These are phyloP conservation scores for Suhomyces xylopsoci DNA, from an alignment of 805 yeast genomes.

Conservation along the genomic window DNA sequence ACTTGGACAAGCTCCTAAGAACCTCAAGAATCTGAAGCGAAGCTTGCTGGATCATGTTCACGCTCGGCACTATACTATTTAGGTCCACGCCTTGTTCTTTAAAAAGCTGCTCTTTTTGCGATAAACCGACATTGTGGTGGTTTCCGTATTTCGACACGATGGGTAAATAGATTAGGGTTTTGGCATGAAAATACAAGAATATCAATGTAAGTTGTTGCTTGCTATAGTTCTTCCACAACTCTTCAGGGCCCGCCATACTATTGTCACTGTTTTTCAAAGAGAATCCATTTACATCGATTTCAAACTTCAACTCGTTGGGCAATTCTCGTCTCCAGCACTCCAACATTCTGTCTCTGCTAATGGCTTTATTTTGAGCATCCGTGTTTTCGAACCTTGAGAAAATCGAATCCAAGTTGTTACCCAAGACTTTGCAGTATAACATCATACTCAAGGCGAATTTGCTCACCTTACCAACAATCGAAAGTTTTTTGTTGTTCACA, in stretches of 20 bases:
- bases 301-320: constrained; percentile 59
- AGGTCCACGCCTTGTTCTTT: constrained; percentile 35
- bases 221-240: constrained; percentile 26
- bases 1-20: constrained; percentile 38
- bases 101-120: constrained; percentile 31
- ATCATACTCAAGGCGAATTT: constrained; percentile 61
- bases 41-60: constrained; percentile 67
- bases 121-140: constrained; percentile 41
- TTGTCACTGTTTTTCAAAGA: constrained; percentile 32
- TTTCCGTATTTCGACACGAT: constrained; percentile 40
- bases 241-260: constrained; percentile 3
- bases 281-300: constrained; percentile 58
- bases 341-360: constrained; percentile 56
- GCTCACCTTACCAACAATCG: constrained; percentile 68
- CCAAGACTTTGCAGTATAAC: constrained; percentile 70
- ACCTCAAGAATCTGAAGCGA: constrained; percentile 57
- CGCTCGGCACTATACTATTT: constrained; percentile 45
- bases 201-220: constrained; percentile 54
- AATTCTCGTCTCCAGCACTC: constrained; percentile 78
- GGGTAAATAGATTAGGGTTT: constrained; percentile 40
- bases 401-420: constrained; percentile 66
- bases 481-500: constrained; percentile 55
- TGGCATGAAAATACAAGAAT: constrained; percentile 42
- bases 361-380: constrained; percentile 26
- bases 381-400: constrained; percentile 53